phyloP scores from a whole-genome alignment of 108 stramenopile genomes.

The Pseudonitzschia pungens region DNA sequence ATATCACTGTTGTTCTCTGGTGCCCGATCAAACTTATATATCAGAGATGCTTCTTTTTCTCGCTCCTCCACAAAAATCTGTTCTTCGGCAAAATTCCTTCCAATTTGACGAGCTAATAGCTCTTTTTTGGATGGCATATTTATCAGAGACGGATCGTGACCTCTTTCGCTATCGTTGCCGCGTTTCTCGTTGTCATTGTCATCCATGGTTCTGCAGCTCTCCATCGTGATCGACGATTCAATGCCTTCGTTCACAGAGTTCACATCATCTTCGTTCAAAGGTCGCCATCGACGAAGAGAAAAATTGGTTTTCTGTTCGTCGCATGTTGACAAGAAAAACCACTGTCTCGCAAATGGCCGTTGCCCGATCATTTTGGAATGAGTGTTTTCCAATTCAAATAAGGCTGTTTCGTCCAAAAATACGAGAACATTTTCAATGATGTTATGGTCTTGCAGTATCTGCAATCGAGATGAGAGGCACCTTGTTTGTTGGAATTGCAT shows the following conservation, averaged over 20 bases:
- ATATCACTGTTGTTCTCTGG: not conserved
- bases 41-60: conserved; percentile 10
- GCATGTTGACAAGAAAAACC: conserved; percentile 5
- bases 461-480: not conserved
- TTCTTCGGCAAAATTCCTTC: conserved; percentile 7
- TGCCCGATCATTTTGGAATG: conserved; percentile 1
- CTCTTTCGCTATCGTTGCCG: not conserved
- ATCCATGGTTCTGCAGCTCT: no score
- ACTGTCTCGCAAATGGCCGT: not conserved
- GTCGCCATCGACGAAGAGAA: not conserved
- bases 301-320: not conserved
- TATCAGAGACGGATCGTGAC: not conserved
- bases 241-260: not conserved
- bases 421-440: not conserved
- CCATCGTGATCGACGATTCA: not conserved
- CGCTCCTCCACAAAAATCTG: conserved; percentile 6
- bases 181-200: not conserved
- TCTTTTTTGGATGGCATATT: not conserved
- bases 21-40: not conserved
- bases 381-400: conserved; percentile 16
- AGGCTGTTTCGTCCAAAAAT: not conserved
- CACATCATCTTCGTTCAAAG: not conserved
- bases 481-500: not conserved
- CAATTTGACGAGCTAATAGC: not conserved
- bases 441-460: conserved; percentile 11